These are phyloP conservation scores for Phytophthora sp. DNA, from an alignment of 352 stramenopile genomes.

Conservation along the genomic window DNA sequence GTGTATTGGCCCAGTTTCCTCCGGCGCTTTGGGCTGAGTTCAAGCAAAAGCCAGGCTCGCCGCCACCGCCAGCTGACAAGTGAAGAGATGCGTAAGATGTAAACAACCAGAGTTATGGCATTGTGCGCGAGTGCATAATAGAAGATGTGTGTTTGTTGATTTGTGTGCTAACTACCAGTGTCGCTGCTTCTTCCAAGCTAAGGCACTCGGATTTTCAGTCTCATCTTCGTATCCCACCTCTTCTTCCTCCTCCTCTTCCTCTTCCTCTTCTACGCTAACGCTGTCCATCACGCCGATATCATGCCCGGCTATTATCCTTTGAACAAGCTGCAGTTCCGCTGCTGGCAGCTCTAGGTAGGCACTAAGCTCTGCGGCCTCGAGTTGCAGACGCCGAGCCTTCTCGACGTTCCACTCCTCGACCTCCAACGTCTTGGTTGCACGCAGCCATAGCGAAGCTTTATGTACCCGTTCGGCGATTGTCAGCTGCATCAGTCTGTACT, in stretches of 20 bases:
- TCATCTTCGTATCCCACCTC: slow-evolving; percentile 18
- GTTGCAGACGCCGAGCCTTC: slow-evolving; percentile 47
- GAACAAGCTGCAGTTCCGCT: slow-evolving; percentile 70
- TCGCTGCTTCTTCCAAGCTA: slow-evolving; percentile 38
- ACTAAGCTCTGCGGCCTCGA: slow-evolving; percentile 56
- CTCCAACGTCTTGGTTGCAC: slow-evolving; percentile 67
- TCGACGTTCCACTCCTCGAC: slow-evolving; percentile 74
- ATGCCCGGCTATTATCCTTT: slow-evolving; percentile 34
- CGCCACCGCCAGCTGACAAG: background rate
- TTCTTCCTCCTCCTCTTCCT: slow-evolving; percentile 32
- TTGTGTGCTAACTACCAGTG: slow-evolving; percentile 18
- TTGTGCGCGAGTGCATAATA: slow-evolving; percentile 16
- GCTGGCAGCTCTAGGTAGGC: slow-evolving; percentile 71
- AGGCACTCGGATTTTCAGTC: slow-evolving; percentile 17
- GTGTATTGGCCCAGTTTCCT: slow-evolving; percentile 71
- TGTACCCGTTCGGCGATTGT: slow-evolving; percentile 73
- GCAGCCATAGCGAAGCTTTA: slow-evolving; percentile 69
- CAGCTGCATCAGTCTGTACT: slow-evolving; percentile 75
- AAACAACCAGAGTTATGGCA: background rate
- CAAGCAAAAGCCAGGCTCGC: slow-evolving; percentile 34
- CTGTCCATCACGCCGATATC: too few relatives aligned
- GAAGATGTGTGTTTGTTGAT: slow-evolving; percentile 22
- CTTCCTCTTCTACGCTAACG: too few relatives aligned
- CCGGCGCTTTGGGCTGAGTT: slow-evolving; percentile 64
- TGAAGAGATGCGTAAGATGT: slow-evolving; percentile 17